Base-by-base conservation (phyloP, 148 eudicot genomes). In the Vaccinium darrowii region DNA sequence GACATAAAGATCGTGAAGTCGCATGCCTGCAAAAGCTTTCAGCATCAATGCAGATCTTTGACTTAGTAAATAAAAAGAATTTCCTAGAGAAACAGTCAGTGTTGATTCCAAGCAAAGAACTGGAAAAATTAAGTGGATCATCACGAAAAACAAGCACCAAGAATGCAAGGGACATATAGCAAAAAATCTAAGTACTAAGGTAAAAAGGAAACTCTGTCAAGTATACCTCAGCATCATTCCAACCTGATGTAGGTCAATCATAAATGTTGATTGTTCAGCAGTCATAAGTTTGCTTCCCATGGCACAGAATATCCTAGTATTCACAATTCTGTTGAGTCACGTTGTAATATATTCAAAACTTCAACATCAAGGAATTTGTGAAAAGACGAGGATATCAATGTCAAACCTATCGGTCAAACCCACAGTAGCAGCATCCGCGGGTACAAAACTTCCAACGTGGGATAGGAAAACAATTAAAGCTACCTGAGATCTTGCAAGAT, bases 381-480 rank as follows among this genome's bases (percentile, higher is more conserved):
- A 73, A 39, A 87, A 52, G 49, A 75, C 18, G 12, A 43, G 73
- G 23, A 50, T 14, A 62, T n/a, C 54, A 54, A 15, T 56, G 15
- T 78, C 71, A 21, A 76, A 97, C 99, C 99, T 95, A 84, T 97
- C 99, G 27, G 98, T 97, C 90, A 97, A 92, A 81, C 99, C 98
- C 90, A 97, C 96, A 81, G 91, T 93, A 82, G 99, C 99, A 81
- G 94, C 94, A 88, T 97, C 99, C 3, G 98, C 99, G 72, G 99
- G 99, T 80, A 97, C 98, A 94, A 93, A 97, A 89, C 99, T 93
- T 88, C 99, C 99, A 85, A 97, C 89, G 88, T 97, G 99, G 88
- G 99, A 91, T 83, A 97, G 98, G 88, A 97, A 95, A 86, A 97
- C 98, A 89, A 97, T 95, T 90, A 97, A 89, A 39, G 99, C 99